Base-by-base conservation (phyloP, 78 protist species). In the Blattamonas nauphoetae region DNA sequence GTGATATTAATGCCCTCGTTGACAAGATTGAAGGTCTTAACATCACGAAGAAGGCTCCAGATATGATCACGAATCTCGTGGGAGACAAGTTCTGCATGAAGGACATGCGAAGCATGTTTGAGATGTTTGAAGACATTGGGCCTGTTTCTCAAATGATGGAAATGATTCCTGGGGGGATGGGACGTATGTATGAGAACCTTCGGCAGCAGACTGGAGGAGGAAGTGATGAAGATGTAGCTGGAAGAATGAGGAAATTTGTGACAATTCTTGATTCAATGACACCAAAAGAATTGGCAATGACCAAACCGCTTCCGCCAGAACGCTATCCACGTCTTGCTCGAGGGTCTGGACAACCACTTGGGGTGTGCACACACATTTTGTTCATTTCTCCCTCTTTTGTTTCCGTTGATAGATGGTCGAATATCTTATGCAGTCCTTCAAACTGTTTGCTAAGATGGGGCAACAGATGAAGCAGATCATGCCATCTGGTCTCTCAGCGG, bases 31-130 rank as follows among this genome's bases (percentile, higher is more conserved):
- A 79, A 11, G 33, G 11, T 4, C 4, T 79, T 4, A 21, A 79
- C 83, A 4, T 79, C 33, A 21, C 4, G 45, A 79, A 79, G 45
- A 79, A 79, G 83, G 29, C 6, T 0, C 45, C 87, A 33, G 95
- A 92, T 81, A 44, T 92, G 44, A 38, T 85, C 89, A 36, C 78
- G 88, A 46, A 85, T 42, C 45, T 94, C 43, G 3, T 44, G 43
- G 3, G 29, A 89, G 99, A 96, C 5, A 85, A 91, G 42, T 96
- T 95, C 80, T 91, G 98, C 1, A 86, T 97, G 33, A 91, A 98
- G 64, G 98, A 96, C 93, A 90, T 98, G 97, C 88, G 92, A 88
- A 96, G 94, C 87, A 98, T 96, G 89, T 89, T 96, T 85, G 94
- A 92, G 88, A 93, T 89, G 45, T 83, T 96, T 55, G 43, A 91